phyloP scores from a whole-genome alignment of 306 rosid genomes.

The Vicia faba region DNA sequence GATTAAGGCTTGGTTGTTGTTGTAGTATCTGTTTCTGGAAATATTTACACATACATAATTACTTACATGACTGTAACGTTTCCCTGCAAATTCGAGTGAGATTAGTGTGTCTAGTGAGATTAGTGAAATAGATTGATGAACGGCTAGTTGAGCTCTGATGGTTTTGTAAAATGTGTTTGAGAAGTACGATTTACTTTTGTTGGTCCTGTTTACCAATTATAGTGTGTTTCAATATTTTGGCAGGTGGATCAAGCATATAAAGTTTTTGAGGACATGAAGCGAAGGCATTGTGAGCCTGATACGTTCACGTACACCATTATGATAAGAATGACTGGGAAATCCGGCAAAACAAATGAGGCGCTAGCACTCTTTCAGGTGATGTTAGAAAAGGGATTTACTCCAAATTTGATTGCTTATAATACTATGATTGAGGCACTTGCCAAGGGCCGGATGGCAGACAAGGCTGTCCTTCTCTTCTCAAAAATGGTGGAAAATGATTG shows the following conservation, averaged over 20 bases:
- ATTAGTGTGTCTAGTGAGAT: not conserved
- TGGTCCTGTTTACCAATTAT: slow-evolving; percentile 41
- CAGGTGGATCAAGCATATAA: slow-evolving; percentile 74
- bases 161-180: slow-evolving; percentile 21
- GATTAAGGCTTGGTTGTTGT: no score
- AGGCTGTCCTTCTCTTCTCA: slow-evolving; percentile 65
- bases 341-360: slow-evolving; percentile 60
- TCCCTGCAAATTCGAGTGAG: not conserved
- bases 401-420: slow-evolving; percentile 69
- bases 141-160: slow-evolving; percentile 20
- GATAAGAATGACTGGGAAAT: slow-evolving; percentile 85
- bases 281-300: slow-evolving; percentile 81
- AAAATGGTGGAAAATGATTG: slow-evolving; percentile 79
- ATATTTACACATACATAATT: no score
- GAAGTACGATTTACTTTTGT: not conserved
- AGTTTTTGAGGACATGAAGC: slow-evolving; percentile 85
- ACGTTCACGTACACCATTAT: slow-evolving; percentile 81
- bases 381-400: slow-evolving; percentile 65
- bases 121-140: slow-evolving; percentile 26
- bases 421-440: slow-evolving; percentile 86
- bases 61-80: no score
- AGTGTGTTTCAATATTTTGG: slow-evolving; percentile 43
- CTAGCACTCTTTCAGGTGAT: slow-evolving; percentile 64
- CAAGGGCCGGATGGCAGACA: slow-evolving; percentile 72
- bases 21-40: no score